phyloP scores from a whole-genome alignment of 2,329 filamentous ascomycete species.

The Neonectria coccinea region DNA sequence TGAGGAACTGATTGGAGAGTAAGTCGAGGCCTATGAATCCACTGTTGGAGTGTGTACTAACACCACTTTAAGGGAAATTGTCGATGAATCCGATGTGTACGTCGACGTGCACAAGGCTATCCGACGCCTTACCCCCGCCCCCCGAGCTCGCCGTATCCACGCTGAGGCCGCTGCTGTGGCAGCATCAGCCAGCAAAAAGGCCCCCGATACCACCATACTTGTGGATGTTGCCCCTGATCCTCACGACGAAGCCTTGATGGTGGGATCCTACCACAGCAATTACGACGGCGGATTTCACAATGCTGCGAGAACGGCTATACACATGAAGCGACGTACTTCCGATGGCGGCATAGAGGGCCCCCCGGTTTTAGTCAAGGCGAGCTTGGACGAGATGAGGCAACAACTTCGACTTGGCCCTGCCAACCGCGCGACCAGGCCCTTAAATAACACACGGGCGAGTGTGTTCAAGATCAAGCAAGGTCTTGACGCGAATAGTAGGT shows the following conservation, averaged over 20 bases:
- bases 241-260: constrained; percentile 44
- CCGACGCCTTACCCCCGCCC: constrained; percentile 85
- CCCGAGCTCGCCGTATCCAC: constrained; percentile 72
- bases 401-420: constrained; percentile 75
- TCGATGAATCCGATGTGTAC: constrained; percentile 98
- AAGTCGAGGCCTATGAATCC: constrained; percentile 54
- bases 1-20: constrained; percentile 98
- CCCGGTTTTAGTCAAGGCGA: constrained; percentile 68
- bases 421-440: constrained; percentile 73
- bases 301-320: constrained; percentile 65
- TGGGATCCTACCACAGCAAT: constrained; percentile 56
- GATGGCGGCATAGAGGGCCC: constrained; percentile 63
- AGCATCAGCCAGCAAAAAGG: constrained; percentile 48
- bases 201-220: constrained; percentile 46
- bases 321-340: constrained; percentile 70
- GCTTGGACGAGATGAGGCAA: constrained; percentile 71
- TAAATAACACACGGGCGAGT: constrained; percentile 68
- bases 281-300: constrained; percentile 54
- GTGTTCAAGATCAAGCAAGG: constrained; percentile 75
- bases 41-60: constrained; percentile 25
- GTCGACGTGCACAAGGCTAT: constrained; percentile 99
- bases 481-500: constrained; percentile 37
- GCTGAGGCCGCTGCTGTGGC: constrained; percentile 48
- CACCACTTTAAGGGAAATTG: constrained; percentile 79
- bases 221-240: constrained; percentile 58